Evolutionary conservation across 495 filamentous ascomycete genomes (phyloP), one percentile per base, ranked within the genome.

Genomic region (Darksidea phi): DNA sequence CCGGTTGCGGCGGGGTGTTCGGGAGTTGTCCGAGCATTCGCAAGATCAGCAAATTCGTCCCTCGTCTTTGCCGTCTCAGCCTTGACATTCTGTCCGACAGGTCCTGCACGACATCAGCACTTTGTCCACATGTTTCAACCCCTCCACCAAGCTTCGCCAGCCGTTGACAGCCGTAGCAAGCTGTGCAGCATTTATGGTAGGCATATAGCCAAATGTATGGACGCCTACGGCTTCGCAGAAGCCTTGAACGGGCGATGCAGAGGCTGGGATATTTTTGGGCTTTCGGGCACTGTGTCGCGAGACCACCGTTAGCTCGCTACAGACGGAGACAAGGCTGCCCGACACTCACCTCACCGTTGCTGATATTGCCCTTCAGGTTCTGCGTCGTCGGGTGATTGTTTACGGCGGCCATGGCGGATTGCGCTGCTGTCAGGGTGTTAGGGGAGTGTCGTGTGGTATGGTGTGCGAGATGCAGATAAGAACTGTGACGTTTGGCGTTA

Each of bases 11-110:
- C 84, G 37, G 82, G 82, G 58, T 85, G 78, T 34, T 81, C 74
- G 42, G 90, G 89, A 49, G 84, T 84, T 54, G 82, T 79, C 61
- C 87, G 87, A 56, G 88, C 68, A 63, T 83, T 82, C 67, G 88
- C 86, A 54, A 96, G 79, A 68, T 89, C 88, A 70, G 80, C 82
- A 65, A 95, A 80, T 77, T 95, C 90, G 63, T 77, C 75, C 51
- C 78, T 72, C 50, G 90, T 90, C 77, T 88, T 88, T 61, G 82
- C 80, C 48, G 76, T 76, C 72, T 95, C 83, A 63, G 86, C 79
- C 74, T 87, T 88, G 73, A 90, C 81, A 67, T 84, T 88, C 73
- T 91, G 82, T 56, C 87, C 88, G 50, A 94, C 77, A 32, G 90
- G 88, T 56, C 87, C 90, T 91, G 67, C 43, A 48, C 48, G 41